Evolutionary conservation across 176 grass and related monocot genomes (phyloP), one percentile per base, ranked within the genome.

Genomic region (Carex parvula): DNA sequence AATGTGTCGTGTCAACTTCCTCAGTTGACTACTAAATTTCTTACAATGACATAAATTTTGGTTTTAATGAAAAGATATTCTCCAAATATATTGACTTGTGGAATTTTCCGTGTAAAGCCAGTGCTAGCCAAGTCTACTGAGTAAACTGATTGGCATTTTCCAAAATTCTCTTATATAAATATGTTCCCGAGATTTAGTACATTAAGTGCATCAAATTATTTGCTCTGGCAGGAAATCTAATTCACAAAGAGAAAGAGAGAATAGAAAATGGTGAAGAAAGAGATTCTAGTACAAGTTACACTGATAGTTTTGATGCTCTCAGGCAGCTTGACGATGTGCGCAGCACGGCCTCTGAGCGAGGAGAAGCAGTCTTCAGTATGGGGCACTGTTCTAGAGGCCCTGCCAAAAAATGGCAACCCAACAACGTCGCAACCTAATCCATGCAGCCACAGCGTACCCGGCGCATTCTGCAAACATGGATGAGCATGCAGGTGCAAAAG

Each of bases 181-280:
- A 81, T 81, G 55, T 58, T 22, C 75, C 55, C 22, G 1, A 35
- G 57, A 81, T 60, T 5, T 58, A 59, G 59, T 60, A 17, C 78
- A 79, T 79, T 13, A 79, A 55, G 54, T 79, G 8, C 54, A 55
- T 58, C 16, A 26, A 79, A 71, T 71, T 17, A 8, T 18, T 70
- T 16, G 15, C 8, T 13, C 26, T 46, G 8, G 44, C 8, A 46
- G 44, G n/a, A 76, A 76, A 50, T 54, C 22, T 16, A 35, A 35
- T 35, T 32, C 2, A 79, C 13, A 57, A 21, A 79, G 11, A 80
- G 35, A 60, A 22, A 62, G 41, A 62, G 3, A 62, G 3, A 59
- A 55, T n/a, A 37, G 10, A 81, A 35, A 60, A 81, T 81, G 79
- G 56, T 63, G 79, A 81, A 81, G 79, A 81, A 81, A 81, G 79